phyloP scores from a whole-genome alignment of 208 protist genomes.

The Crithidia thermophila region DNA sequence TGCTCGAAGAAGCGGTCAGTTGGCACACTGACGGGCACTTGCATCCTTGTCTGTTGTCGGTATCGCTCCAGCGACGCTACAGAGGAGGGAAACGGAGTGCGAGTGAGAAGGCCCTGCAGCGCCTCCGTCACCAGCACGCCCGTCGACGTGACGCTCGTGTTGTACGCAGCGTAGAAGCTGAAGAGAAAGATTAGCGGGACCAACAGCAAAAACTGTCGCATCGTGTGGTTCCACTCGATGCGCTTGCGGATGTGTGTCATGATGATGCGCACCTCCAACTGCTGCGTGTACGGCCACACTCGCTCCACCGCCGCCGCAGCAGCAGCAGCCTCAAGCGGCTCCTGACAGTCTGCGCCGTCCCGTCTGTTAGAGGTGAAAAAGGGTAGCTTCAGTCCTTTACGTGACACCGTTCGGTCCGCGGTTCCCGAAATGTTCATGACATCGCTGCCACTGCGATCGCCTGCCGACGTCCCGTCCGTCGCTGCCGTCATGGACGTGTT shows the following conservation, averaged over 20 bases:
- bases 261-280: neutral
- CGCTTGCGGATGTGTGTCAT: slow-evolving; percentile 1
- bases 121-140: slow-evolving; percentile 8
- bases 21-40: neutral
- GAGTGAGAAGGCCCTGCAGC: slow-evolving; percentile 11
- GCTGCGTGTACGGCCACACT: slow-evolving; percentile 19
- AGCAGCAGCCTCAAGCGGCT: no score
- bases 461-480: no score
- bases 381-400: no score
- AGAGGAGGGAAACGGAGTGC: slow-evolving; percentile 13
- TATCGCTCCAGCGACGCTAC: slow-evolving; percentile 6
- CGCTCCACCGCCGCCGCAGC: neutral
- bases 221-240: slow-evolving; percentile 17
- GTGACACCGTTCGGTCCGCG: no score
- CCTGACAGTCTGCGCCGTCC: no score
- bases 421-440: no score
- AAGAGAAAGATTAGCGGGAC: slow-evolving; percentile 11
- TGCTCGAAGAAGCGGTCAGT: slow-evolving; percentile 16
- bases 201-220: slow-evolving; percentile 17
- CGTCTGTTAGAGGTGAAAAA: no score
- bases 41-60: slow-evolving; percentile 10
- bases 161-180: slow-evolving; percentile 1
- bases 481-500: no score
- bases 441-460: no score
- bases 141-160: neutral